Base-by-base conservation (phyloP, 164 flowering plant species). In the Vitis labrusca region DNA sequence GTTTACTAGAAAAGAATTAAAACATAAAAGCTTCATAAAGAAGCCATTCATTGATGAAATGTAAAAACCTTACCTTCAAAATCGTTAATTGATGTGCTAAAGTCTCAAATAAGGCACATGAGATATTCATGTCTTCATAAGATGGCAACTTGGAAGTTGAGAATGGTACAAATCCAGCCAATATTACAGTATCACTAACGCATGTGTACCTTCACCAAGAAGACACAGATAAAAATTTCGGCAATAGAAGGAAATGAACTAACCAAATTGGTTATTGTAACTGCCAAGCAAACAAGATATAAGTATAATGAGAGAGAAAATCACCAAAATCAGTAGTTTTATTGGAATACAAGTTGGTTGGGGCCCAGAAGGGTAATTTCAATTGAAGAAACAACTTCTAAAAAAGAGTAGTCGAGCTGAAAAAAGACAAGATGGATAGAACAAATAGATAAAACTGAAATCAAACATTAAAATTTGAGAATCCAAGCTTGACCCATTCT, bases 171-270 rank as follows among this genome's bases (percentile, higher is more conserved):
- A 57, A 85, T 64, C 76, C 73, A 10, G 88, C 81, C 79, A 91
- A 70, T 37, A 37, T 23, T 3, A 81, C 88, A 23, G 96, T 82
- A 73, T 87, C 89, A 72, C 76, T 79, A 5, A 52, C 69, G 65
- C 88, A 87, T 17, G 96, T 87, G 69, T 52, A 88, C 86, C 92
- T 88, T 67, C 64, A 80, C 54, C 29, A 49, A 48, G 50, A 69
- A 54, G 12, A 14, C 32, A 13, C 32, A 8, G 10, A 15, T 12
- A 65, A 61, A 30, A 61, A 17, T 10, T 11, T n/a, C n/a, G 23
- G 51, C 47, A 29, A 49, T 58, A 37, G 44, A 37, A 37, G 44
- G 27, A 37, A 37, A 37, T 3, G 44, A 37, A 37, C 44, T 6
- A 32, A 32, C 44, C 44, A 37, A 37, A 37, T 37, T 6, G 44